A percentile compares a stretch with the other conserved stretches of the same genome.
Evolutionary conservation across 176 grass and related monocot genomes (phyloP).

Genomic region (Eragrostis curvula): DNA sequence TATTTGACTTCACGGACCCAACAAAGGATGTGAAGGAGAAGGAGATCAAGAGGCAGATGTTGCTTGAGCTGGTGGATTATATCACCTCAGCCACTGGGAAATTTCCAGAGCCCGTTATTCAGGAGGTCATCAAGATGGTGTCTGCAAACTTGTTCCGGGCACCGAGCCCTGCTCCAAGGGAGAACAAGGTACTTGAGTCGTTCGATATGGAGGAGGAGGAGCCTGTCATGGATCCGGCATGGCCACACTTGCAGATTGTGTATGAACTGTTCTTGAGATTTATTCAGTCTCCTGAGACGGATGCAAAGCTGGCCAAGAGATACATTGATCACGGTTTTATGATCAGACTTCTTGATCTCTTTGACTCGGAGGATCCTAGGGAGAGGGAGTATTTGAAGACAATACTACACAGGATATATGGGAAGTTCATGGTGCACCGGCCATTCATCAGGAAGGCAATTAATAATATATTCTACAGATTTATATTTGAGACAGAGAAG

Average conservation of each 20-base stretch:
- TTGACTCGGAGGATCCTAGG: constrained; percentile 76
- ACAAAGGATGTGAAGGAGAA: constrained; percentile 66
- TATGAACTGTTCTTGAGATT: constrained; percentile 72
- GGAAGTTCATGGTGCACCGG: constrained; percentile 80
- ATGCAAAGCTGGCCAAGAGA: constrained; percentile 72
- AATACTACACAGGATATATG: constrained; percentile 80
- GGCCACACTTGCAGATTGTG: constrained; percentile 73
- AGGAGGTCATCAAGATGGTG: constrained; percentile 57
- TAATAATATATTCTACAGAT: constrained; percentile 72
- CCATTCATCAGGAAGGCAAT: constrained; percentile 74
- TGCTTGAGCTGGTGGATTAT: constrained; percentile 74
- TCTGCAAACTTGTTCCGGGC: constrained; percentile 65
- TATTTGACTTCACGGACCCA: constrained; percentile 62
- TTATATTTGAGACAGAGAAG: constrained; percentile 78
- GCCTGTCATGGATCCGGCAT: constrained; percentile 69
- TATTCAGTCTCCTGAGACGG: constrained; percentile 65
- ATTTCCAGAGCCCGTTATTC: constrained; percentile 54
- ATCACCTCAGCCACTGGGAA: constrained; percentile 52
- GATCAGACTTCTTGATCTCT: constrained; percentile 64
- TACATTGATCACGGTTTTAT: constrained; percentile 64
- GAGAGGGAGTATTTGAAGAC: constrained; percentile 77
- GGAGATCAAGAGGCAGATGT: constrained; percentile 65
- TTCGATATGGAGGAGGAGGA: constrained; percentile 67
- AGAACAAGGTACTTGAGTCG: constrained; percentile 56
- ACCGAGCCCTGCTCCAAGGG: constrained; percentile 37